Percentiles rank a stretch among this genome's conserved stretches.
Conservation (phyloP, 257 asterid genomes). For the Oldenlandia corymbosa region DNA sequence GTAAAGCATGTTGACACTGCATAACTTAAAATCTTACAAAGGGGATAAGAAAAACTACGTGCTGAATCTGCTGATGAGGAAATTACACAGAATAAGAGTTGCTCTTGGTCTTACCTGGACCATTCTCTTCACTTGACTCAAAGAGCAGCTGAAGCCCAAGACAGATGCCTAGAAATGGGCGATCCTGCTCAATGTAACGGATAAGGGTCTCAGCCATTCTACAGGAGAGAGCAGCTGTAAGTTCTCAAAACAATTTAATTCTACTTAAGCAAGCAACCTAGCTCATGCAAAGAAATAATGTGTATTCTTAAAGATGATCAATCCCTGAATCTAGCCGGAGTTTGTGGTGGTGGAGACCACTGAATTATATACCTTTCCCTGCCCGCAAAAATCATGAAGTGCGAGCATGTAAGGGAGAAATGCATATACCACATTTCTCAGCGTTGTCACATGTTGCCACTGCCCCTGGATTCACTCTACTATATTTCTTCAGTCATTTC, state of each 20-base stretch:
- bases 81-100: background rate
- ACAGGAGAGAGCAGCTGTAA: constrained; percentile 20
- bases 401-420: background rate
- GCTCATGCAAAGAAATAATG: background rate
- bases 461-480: background rate
- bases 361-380: too few relatives aligned
- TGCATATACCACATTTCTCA: background rate
- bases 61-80: background rate
- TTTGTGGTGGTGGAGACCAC: too few relatives aligned
- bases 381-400: too few relatives aligned
- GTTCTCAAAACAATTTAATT: constrained; percentile 7
- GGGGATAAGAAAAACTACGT: background rate
- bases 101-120: constrained; percentile 51
- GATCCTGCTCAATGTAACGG: constrained; percentile 83
- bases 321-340: too few relatives aligned
- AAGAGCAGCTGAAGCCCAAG: constrained; percentile 96
- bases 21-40: background rate
- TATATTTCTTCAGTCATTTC: constrained; percentile 5
- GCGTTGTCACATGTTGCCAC: background rate
- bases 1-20: background rate
- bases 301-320: too few relatives aligned
- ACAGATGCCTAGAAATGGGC: constrained; percentile 93
- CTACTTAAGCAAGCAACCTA: background rate
- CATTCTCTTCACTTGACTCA: constrained; percentile 94
- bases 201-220: constrained; percentile 84